Evolutionary conservation across 176 grass and related monocot genomes (phyloP), one percentile per base, ranked within the genome.

Genomic region (Oryza glaberrima): DNA sequence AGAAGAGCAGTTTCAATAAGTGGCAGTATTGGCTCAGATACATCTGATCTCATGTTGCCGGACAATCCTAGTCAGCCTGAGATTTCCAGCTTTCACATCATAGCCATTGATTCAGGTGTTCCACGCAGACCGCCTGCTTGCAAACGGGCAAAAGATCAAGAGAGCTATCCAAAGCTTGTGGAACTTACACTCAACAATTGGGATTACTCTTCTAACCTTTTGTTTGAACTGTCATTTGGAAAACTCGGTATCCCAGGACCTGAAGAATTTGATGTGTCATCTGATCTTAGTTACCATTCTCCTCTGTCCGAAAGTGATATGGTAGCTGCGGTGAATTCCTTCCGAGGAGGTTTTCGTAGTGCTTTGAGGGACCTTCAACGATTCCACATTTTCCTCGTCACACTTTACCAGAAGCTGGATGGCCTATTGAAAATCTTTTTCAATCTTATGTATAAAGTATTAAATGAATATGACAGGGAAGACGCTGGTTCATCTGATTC

Each of bases 361-460:
- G 93, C 96, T 80, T 52, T 95, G 22, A 93, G 93, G 75, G 93
- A 98, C 77, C 91, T 95, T 68, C 90, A 95, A 60, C 48, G 96
- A 15, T 95, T 98, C 75, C 93, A 98, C 66, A 88, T 98, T 84
- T 98, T 95, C 58, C 91, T 98, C 10, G 71, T 98, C 65, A 95
- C 96, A 41, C 80, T 98, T 49, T 90, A 88, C 82, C 96, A 98
- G 69, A 98, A 98, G 71, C 44, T 98, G 60, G 96, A 98, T 82
- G 77, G 91, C 7, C 83, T 94, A 34, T 68, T 95, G 69, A 92
- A 88, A 82, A 83, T 52, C 65, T 93, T 98, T 40, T 86, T 92
- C 23, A 86, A 69, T 69, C 82, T 95, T 86, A 88, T 98, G 86
- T 78, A 83, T 77, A 98, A 89, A 93, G 73, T 69, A 61, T 85